Evolutionary conservation across 768 basidiomycete genomes (phyloP), one percentile per base, ranked within the genome.

Genomic region (Tephrocybe sp.): DNA sequence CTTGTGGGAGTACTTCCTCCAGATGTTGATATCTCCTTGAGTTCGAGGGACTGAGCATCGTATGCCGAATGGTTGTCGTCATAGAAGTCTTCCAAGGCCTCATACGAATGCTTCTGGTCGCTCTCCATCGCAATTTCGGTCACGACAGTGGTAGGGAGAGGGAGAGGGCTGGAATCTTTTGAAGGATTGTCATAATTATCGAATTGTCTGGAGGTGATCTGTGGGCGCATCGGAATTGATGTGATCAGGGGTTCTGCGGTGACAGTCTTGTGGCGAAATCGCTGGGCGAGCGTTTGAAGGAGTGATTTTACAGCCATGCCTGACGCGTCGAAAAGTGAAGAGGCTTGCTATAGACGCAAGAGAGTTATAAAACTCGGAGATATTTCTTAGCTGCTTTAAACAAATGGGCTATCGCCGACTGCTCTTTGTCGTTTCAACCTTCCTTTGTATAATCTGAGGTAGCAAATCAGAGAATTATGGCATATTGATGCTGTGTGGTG

Each of bases 1-100:
- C 23, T 41, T n/a, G 51, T 48, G 2, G 51, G 45, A 10, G 40
- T 43, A 13, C 11, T 30, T 30, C 43, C 35, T 23, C 33, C 13
- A 2, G 45, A 47, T 45, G 19, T 35, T 9, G 45, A 30, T 22
- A 26, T 40, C 13, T 23, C 23, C 13, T 13, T 17, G 30, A 20
- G 13, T 31, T 38, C 33, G 6, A 52, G 39, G 23, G 10, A 19
- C 17, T 35, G 31, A 33, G 56, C 51, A 20, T 60, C 52, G 38
- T 58, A 60, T 2, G 55, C 59, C 32, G 53, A 52, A 30, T 35
- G 43, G 11, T 46, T 32, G 4, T 30, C 22, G 14, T 58, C 56
- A 23, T 55, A 47, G 4, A 53, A 40, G 8, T 53, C 51, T 19
- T 46, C 16, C 26, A 60, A 33, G 11, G 56, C 43, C 9, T n/a